A percentile compares a stretch with the other conserved stretches of the same genome.
These are phyloP conservation scores for Plectranthus barbatus DNA, from an alignment of 257 asterid species.

Conservation along the genomic window DNA sequence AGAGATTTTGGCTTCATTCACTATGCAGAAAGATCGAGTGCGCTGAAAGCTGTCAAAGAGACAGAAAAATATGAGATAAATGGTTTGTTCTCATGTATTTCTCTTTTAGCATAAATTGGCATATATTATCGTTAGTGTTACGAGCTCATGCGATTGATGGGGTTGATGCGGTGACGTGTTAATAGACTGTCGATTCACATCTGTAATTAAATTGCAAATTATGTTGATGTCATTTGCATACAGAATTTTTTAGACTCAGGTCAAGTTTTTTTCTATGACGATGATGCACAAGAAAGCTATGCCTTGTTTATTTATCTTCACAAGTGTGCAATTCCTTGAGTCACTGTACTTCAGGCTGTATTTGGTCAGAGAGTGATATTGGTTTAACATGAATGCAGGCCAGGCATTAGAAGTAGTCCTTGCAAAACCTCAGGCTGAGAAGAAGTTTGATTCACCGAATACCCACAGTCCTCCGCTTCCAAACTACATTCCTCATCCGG, in stretches of 20 bases:
- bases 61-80: constrained; percentile 74
- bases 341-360: background rate
- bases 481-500: constrained; percentile 73
- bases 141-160: background rate
- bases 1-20: constrained; percentile 87
- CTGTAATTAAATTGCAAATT: background rate
- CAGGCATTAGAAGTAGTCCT: constrained; percentile 79
- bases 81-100: constrained; percentile 36
- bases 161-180: no score
- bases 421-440: constrained; percentile 94
- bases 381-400: constrained; percentile 42
- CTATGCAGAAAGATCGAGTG: constrained; percentile 90
- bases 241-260: background rate
- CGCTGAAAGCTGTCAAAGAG: constrained; percentile 78
- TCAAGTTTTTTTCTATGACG: background rate
- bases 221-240: background rate
- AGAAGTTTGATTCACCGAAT: constrained; percentile 54
- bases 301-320: background rate
- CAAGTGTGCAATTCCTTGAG: background rate
- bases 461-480: constrained; percentile 53
- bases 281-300: background rate
- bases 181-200: no score
- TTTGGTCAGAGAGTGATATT: constrained; percentile 4
- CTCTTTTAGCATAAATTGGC: background rate
- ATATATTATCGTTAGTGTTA: background rate